Evolutionary conservation across 140 eudicot genomes (phyloP), one percentile per base, ranked within the genome.

Genomic region (Anethum foeniculum): DNA sequence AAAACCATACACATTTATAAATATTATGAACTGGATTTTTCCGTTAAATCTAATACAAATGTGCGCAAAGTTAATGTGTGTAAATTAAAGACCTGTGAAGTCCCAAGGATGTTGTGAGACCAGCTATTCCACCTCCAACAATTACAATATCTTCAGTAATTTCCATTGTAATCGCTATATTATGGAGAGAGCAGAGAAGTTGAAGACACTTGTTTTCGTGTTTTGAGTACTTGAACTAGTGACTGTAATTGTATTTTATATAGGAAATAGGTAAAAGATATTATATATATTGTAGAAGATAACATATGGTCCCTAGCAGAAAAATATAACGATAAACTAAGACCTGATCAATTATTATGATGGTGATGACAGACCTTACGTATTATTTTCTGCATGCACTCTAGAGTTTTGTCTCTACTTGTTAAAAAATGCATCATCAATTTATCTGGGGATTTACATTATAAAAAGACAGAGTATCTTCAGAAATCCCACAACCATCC

Each of bases 121-220:
- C 90, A 56, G 90, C 85, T n/a, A 87, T 87, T 76, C 90, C 90
- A 81, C 84, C 90, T 71, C 87, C 90, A 65, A 84, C 82, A 75
- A 87, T 87, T 10, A 87, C 86, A 65, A 84, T 72, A 3, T 86
- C 87, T 77, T 78, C 83, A 51, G 75, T 75, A 12, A 65, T 5
- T 69, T 81, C 88, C 88, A 82, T 82, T 30, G 21, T 28, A 28
- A 13, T 30, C 9, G 21, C 7, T 4, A 3, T 67, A 14, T 2
- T 67, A n/a, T 60, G 2, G 67, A 58, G 14, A 58, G 67, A 58
- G 67, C 21, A 14, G 60, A 15, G 2, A 21, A 38, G 41, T 58
- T 5, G 32, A 72, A 72, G 38, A 67, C 16, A 30, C 39, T 67
- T 30, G 41, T 67, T 3, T 67, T 21, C 28, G 41, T 67, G 21